Evolutionary conservation across 169 alveolate species (phyloP).

Genomic region (Plasmodium yoelii): DNA sequence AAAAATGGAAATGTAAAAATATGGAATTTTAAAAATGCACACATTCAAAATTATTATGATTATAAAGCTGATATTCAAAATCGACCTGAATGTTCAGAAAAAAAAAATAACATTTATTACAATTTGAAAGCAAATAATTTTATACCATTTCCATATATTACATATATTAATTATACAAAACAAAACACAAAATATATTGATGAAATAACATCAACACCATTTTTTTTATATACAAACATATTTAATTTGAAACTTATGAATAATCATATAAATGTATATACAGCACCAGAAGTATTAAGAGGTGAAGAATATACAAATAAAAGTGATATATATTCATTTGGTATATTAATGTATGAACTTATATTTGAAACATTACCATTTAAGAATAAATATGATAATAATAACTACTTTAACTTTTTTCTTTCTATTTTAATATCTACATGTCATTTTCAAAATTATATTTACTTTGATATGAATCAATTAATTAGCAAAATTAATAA

Average conservation of each 20-base stretch:
- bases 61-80: conserved; percentile 9
- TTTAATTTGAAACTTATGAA: not conserved
- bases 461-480: conserved; percentile 24
- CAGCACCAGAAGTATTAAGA: conserved; percentile 88
- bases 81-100: no score
- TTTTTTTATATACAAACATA: conserved; percentile 5
- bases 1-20: conserved; percentile 46
- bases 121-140: not conserved
- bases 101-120: not conserved
- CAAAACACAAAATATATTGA: not conserved
- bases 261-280: conserved; percentile 3
- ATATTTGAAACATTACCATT: conserved; percentile 46
- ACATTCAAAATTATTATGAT: conserved; percentile 33
- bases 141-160: conserved; percentile 40
- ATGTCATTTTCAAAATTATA: conserved; percentile 24
- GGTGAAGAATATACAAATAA: conserved; percentile 85
- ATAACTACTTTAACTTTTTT: conserved; percentile 4
- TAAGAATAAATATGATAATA: not conserved
- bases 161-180: conserved; percentile 12
- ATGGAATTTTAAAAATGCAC: conserved; percentile 39
- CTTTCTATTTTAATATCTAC: conserved; percentile 22
- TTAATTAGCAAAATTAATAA: conserved; percentile 1
- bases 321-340: conserved; percentile 88
- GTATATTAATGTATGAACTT: conserved; percentile 88
- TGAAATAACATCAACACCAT: conserved; percentile 7